Evolutionary conservation across 345 rosid species (phyloP), one percentile per base, ranked within the genome.

Genomic region (Ceriops decandra): DNA sequence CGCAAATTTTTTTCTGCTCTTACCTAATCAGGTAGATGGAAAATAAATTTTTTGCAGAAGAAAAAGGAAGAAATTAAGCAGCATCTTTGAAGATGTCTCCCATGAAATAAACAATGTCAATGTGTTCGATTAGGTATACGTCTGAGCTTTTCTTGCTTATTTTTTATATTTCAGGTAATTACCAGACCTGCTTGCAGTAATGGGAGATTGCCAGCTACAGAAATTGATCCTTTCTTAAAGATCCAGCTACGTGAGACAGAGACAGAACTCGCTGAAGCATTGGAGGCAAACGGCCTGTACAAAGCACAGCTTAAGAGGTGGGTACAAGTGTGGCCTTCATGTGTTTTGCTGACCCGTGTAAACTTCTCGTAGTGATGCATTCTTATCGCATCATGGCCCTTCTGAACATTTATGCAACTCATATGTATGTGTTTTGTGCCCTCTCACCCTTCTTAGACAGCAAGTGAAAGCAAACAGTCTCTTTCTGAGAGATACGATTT

Each of bases 281-380:
- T 77, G 72, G 84, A 85, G 76, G 85, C 93, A 73, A 84, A 82
- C 68, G 77, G 73, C 69, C 76, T 83, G 84, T 80, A 82, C 49
- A 85, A 84, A 72, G 67, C 67, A 42, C 88, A 85, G 81, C 83
- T 84, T 68, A 82, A 78, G 66, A 82, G 88, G 90, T 84, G 28
- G 2, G 80, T 70, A 63, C 31, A 52, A 32, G 15, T 49, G 31
- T 3, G 27, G 5, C 5, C 7, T 68, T 27, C 46, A 7, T 17
- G 28, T 17, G 47, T 24, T 33, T 19, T 64, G 22, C 28, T 60
- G 7, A 20, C 1, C 10, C 7, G 4, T 17, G n/a, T 26, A 16
- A 53, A 9, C 27, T 15, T 35, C 15, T 68, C 32, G 4, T 31
- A 69, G 9, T 38, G 15, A 24, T 57, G 52, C 20, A 24, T 21